Percentiles rank a stretch among this genome's conserved stretches.
These are phyloP conservation scores for Arthromyces matolae DNA, from an alignment of 768 basidiomycete species.

Conservation along the genomic window DNA sequence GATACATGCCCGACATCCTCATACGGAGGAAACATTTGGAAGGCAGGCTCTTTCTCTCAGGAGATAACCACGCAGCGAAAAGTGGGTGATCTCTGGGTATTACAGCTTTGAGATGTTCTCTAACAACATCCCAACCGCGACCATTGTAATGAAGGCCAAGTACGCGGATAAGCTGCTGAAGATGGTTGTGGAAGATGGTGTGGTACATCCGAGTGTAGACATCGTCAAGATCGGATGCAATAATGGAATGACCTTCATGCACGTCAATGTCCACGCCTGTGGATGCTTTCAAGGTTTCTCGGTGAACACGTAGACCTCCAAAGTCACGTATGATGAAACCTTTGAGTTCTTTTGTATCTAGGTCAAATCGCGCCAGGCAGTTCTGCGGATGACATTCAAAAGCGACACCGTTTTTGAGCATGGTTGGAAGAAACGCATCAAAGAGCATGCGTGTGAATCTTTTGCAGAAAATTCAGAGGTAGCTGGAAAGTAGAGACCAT, in stretches of 20 bases:
- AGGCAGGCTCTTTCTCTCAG: conserved; percentile 43
- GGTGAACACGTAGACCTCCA: conserved; percentile 53
- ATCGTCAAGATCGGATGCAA: conserved; percentile 48
- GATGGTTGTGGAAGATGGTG: conserved; percentile 54
- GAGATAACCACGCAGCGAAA: conserved; percentile 47
- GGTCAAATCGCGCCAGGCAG: conserved; percentile 51
- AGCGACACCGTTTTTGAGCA: conserved; percentile 52
- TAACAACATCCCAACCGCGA: conserved; percentile 48
- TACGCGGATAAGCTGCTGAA: conserved; percentile 56
- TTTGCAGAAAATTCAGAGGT: background rate
- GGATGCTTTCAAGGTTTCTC: conserved; percentile 42
- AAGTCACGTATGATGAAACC: conserved; percentile 59
- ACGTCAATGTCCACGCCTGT: conserved; percentile 50
- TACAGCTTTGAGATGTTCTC: conserved; percentile 37
- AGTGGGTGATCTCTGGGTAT: conserved; percentile 47
- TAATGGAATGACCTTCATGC: conserved; percentile 45
- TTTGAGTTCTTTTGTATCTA: conserved; percentile 43
- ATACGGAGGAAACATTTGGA: conserved; percentile 58
- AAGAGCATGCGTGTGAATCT: conserved; percentile 50
- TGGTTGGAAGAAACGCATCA: conserved; percentile 51
- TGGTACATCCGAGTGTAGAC: conserved; percentile 58
- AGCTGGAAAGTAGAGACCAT: background rate
- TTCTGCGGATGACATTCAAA: conserved; percentile 63
- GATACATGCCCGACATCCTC: conserved; percentile 53
- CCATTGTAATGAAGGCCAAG: conserved; percentile 56